These are phyloP conservation scores for Hygrophoropsis aurantiaca DNA, from an alignment of 768 basidiomycete species.

Conservation along the genomic window DNA sequence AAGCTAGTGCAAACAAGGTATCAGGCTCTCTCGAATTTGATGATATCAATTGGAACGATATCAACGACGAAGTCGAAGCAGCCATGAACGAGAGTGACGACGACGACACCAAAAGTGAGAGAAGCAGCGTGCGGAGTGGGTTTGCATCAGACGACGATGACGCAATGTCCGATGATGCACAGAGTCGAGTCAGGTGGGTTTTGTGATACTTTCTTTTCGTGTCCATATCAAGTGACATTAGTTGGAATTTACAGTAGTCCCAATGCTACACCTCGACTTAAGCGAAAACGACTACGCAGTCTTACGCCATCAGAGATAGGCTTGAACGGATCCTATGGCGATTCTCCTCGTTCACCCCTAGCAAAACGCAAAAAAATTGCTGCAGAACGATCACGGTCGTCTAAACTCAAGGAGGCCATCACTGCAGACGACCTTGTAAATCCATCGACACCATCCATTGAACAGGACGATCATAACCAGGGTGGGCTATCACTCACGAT, in stretches of 20 bases:
- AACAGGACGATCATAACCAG: slow-evolving; percentile 12
- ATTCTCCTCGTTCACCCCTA: slow-evolving; percentile 62
- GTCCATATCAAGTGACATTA: slow-evolving; percentile 10
- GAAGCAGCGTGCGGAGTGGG: slow-evolving; percentile 44
- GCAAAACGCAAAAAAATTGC: slow-evolving; percentile 80
- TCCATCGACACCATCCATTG: slow-evolving; percentile 3
- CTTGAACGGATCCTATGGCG: slow-evolving; percentile 32
- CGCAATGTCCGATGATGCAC: slow-evolving; percentile 46
- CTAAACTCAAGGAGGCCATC: slow-evolving; percentile 67
- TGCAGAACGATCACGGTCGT: slow-evolving; percentile 61
- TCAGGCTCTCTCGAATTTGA: slow-evolving; percentile 44
- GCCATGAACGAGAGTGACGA: slow-evolving; percentile 82
- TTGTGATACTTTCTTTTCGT: slow-evolving; percentile 21
- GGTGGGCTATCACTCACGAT: slow-evolving; percentile 9
- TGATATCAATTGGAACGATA: slow-evolving; percentile 78
- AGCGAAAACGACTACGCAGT: slow-evolving; percentile 72
- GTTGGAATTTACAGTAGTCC: slow-evolving; percentile 29
- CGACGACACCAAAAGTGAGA: slow-evolving; percentile 36
- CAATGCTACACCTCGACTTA: slow-evolving; percentile 41
- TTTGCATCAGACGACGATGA: slow-evolving; percentile 52
- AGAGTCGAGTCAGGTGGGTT: slow-evolving; percentile 44
- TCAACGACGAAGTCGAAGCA: slow-evolving; percentile 85
- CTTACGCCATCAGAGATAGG: slow-evolving; percentile 66
- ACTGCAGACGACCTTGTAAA: slow-evolving; percentile 49
- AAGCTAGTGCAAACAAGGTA: slow-evolving; percentile 30